Conservation (phyloP, 768 basidiomycete genomes). For the Phanerochaete sordida region DNA sequence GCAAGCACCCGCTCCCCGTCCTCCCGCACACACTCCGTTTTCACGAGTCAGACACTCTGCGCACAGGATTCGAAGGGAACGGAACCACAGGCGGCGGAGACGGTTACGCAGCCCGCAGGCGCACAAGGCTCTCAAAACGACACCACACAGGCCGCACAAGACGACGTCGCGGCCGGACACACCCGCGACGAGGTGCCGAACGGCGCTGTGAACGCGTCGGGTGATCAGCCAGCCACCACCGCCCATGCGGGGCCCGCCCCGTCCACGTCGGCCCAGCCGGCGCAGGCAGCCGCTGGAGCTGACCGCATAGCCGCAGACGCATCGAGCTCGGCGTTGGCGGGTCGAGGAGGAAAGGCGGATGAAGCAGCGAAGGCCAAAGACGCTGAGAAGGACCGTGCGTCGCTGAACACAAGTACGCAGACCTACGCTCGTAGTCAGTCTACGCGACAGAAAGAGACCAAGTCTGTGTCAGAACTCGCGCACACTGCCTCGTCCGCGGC, state of each 20-base stretch:
- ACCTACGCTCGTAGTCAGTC: slow-evolving; percentile 33
- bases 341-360: slow-evolving; percentile 29
- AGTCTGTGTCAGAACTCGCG: slow-evolving; percentile 30
- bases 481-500: slow-evolving; percentile 28
- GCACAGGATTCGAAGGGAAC: slow-evolving; percentile 21
- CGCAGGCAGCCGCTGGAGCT: slow-evolving; percentile 1
- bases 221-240: slow-evolving; percentile 9
- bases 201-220: slow-evolving; percentile 16
- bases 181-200: slow-evolving; percentile 6
- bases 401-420: slow-evolving; percentile 41
- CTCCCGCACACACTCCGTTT: not conserved
- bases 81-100: slow-evolving; percentile 22
- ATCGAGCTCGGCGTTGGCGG: slow-evolving; percentile 26
- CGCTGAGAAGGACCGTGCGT: slow-evolving; percentile 44
- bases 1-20: not conserved
- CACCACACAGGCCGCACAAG: slow-evolving; percentile 6
- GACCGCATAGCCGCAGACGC: slow-evolving; percentile 1
- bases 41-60: slow-evolving; percentile 3
- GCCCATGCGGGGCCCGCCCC: slow-evolving; percentile 25
- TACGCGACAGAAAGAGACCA: slow-evolving; percentile 27
- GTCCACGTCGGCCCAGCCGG: slow-evolving; percentile 9
- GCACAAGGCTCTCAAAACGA: slow-evolving; percentile 12
- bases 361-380: slow-evolving; percentile 36
- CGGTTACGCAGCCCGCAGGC: slow-evolving; percentile 23
- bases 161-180: not conserved